Evolutionary conservation across 331 rosid species (phyloP).

Genomic region (Acacia concinna): DNA sequence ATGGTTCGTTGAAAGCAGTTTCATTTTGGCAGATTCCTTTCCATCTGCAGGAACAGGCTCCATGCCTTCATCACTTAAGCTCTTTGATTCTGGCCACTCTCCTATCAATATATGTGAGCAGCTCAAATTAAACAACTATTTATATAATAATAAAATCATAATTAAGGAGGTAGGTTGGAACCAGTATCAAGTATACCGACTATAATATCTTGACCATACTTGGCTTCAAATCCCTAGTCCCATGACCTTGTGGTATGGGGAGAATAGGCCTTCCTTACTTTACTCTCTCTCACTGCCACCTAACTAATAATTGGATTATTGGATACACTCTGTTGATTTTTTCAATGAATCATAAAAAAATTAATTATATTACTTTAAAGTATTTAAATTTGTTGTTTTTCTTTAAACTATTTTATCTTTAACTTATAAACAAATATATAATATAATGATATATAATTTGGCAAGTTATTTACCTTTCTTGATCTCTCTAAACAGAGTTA

Average conservation of each 20-base stretch:
- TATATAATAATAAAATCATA: too few species aligned
- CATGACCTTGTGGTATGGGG: constrained; percentile 70
- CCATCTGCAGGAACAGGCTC: constrained; percentile 83
- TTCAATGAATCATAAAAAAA: too few species aligned
- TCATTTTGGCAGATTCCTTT: constrained; percentile 87
- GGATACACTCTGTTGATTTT: too few species aligned
- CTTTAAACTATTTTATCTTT: too few species aligned
- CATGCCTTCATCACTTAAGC: constrained; percentile 54
- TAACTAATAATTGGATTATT: background rate
- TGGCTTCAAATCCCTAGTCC: constrained; percentile 56
- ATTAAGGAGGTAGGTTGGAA: background rate
- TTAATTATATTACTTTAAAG: too few species aligned
- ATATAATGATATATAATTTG: too few species aligned
- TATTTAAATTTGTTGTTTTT: too few species aligned
- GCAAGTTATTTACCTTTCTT: too few species aligned
- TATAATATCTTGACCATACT: constrained; percentile 43
- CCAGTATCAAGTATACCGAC: constrained; percentile 65
- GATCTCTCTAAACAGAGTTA: too few species aligned
- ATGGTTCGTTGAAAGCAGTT: constrained; percentile 49
- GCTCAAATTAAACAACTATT: background rate
- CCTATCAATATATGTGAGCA: constrained; percentile 42
- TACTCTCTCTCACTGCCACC: constrained; percentile 39
- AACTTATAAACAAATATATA: too few species aligned
- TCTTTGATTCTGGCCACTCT: constrained; percentile 61
- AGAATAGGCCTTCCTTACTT: constrained; percentile 44